phyloP scores from a whole-genome alignment of 176 grass and related monocot species.

The Bolboschoenus planiculmis region DNA sequence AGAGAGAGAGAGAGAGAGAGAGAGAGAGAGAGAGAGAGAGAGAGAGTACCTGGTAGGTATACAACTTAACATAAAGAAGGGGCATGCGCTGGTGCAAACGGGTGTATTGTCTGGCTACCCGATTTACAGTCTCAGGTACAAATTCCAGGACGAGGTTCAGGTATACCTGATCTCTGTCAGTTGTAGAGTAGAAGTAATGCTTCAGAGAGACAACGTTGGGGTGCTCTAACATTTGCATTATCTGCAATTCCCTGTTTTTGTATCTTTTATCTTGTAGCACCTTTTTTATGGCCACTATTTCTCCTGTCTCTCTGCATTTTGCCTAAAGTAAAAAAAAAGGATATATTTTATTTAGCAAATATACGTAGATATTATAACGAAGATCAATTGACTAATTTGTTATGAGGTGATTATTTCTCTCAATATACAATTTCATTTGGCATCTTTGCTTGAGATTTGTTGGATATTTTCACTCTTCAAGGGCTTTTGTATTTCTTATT shows the following conservation, averaged over 20 bases:
- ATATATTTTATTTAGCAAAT: conserved; percentile 4
- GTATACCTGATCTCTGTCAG: conserved; percentile 77
- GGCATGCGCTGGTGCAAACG: conserved; percentile 82
- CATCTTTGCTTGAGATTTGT: neutral
- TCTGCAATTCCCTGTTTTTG: conserved; percentile 92
- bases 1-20: neutral
- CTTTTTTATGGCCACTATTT: conserved; percentile 94
- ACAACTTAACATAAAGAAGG: conserved; percentile 84
- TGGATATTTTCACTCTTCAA: neutral
- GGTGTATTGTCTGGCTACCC: conserved; percentile 69
- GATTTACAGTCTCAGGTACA: conserved; percentile 84
- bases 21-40: neutral
- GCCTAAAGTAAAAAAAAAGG: conserved; percentile 55
- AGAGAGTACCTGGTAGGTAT: conserved; percentile 69
- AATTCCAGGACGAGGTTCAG: conserved; percentile 93
- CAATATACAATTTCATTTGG: neutral
- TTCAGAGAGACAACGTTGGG: conserved; percentile 86
- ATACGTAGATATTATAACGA: neutral
- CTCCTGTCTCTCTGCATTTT: conserved; percentile 93
- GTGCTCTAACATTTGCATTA: conserved; percentile 98
- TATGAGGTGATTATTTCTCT: neutral
- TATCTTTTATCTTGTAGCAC: conserved; percentile 98
- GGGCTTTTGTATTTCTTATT: neutral
- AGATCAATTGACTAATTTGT: neutral
- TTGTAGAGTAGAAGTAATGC: conserved; percentile 96